Evolutionary conservation across 805 yeast genomes (phyloP).

Genomic region (Zygosaccharomyces siamensis): DNA sequence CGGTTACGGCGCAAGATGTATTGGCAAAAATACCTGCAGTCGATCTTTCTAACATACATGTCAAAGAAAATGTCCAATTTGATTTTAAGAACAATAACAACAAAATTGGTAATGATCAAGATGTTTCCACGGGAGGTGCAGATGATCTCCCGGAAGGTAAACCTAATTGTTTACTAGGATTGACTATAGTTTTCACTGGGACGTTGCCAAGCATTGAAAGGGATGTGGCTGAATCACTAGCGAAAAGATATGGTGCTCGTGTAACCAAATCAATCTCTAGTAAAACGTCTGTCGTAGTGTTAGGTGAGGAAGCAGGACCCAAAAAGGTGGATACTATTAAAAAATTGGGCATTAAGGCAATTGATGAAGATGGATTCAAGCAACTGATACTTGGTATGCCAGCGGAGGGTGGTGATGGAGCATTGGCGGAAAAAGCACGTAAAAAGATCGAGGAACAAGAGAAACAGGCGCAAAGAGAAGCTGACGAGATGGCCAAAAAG

Average conservation of each 20-base stretch:
- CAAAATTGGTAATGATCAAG: slow-evolving; percentile 15
- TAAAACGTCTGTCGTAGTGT: slow-evolving; percentile 80
- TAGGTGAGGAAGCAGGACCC: slow-evolving; percentile 97
- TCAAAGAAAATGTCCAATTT: slow-evolving; percentile 49
- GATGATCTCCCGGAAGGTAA: slow-evolving; percentile 70
- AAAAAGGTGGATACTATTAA: slow-evolving; percentile 81
- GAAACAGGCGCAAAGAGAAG: slow-evolving; percentile 47
- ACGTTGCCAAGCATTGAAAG: slow-evolving; percentile 75
- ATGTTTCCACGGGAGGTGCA: slow-evolving; percentile 20
- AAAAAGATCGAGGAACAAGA: slow-evolving; percentile 68
- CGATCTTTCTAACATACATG: slow-evolving; percentile 47
- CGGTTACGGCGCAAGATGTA: slow-evolving; percentile 26
- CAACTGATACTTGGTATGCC: slow-evolving; percentile 77
- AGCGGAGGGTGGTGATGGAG: slow-evolving; percentile 85
- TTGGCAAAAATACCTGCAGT: slow-evolving; percentile 71
- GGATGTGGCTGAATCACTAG: slow-evolving; percentile 65
- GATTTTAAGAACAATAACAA: slow-evolving; percentile 47
- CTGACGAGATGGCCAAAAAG: slow-evolving; percentile 43
- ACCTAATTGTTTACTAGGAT: slow-evolving; percentile 80
- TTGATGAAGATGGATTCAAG: slow-evolving; percentile 81
- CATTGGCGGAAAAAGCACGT: slow-evolving; percentile 66
- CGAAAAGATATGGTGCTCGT: slow-evolving; percentile 85
- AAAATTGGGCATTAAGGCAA: slow-evolving; percentile 67
- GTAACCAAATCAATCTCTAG: slow-evolving; percentile 82
- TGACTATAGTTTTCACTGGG: slow-evolving; percentile 93